phyloP scores from a whole-genome alignment of 495 filamentous ascomycete genomes.

The Daldinia vernicosa region DNA sequence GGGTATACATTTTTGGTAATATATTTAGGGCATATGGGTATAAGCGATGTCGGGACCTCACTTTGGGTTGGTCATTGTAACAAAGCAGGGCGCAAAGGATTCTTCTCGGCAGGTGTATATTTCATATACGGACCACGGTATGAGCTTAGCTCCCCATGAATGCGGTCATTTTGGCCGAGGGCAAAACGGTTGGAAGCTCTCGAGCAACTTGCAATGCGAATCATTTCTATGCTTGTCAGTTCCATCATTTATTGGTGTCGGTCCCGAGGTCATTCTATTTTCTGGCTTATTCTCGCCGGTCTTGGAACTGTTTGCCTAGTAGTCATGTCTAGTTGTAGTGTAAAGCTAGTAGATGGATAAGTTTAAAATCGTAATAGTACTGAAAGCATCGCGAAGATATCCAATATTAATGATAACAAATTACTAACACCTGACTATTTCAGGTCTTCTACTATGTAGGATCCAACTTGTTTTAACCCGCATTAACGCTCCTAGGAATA shows the following conservation, averaged over 20 bases:
- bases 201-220: conserved; percentile 19
- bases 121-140: conserved; percentile 10
- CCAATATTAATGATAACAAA: too few species aligned
- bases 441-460: neutral
- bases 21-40: conserved; percentile 27
- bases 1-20: conserved; percentile 37
- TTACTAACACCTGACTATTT: too few species aligned
- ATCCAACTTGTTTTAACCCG: neutral
- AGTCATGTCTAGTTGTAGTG: neutral
- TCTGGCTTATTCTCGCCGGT: neutral
- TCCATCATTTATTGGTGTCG: neutral
- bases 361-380: neutral
- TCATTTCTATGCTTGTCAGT: conserved; percentile 7
- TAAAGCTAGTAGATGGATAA: neutral
- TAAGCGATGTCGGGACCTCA: conserved; percentile 29
- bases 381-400: neutral
- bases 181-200: conserved; percentile 18
- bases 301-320: neutral
- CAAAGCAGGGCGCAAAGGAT: conserved; percentile 33
- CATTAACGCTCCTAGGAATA: neutral
- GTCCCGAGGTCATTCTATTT: neutral
- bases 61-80: conserved; percentile 31
- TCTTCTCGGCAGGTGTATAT: conserved; percentile 17
- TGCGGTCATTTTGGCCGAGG: conserved; percentile 9
- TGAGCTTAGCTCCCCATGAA: conserved; percentile 10